Evolutionary conservation across 495 filamentous ascomycete genomes (phyloP), one percentile per base, ranked within the genome.

Genomic region (Hypoxylon fuscum): DNA sequence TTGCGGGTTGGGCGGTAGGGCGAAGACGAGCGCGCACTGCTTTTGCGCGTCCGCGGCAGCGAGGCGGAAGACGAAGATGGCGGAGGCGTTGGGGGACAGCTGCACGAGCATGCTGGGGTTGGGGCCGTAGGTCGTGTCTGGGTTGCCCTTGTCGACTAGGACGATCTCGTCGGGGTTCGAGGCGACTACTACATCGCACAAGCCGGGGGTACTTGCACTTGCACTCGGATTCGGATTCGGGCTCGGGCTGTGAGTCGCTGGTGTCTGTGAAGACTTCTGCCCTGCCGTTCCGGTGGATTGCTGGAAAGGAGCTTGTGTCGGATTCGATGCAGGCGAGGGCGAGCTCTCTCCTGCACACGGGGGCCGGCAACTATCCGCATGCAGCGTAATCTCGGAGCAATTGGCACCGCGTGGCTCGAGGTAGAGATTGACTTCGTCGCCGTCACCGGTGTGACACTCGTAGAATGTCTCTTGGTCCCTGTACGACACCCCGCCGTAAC

Each of bases 61-160:
- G 42, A 91, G 82, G 62, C 88, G 86, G 72, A 91, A 91, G 71
- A 90, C 89, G 79, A 90, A 91, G 44, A 88, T 76, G 20, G 81
- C 80, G 18, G 87, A 88, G 45, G 83, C 72, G 45, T 78, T 82
- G 2, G 80, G 72, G 11, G 80, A 81, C 11, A 90, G 71, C n/a
- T 79, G 76, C 21, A 87, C 87, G 43, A 82, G 85, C 23, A 86
- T 85, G 10, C 68, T 60, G 2, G 83, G 76, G 2, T 69, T 75
- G 60, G 81, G 48, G 4, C 69, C 69, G 41, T 69, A 67, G 8
- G 49, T 29, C 1, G 52, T 62, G 42, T 69, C 71, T 2, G 88
- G 86, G 29, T 78, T 68, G 25, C 76, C 68, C 1, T 79, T 83
- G 74, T 88, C 79, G 43, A 90, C 73, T 1, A 86, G 84, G 31